Conservation (phyloP, 2,329 filamentous ascomycete species). For the Ascochyta viciae-villosae region DNA sequence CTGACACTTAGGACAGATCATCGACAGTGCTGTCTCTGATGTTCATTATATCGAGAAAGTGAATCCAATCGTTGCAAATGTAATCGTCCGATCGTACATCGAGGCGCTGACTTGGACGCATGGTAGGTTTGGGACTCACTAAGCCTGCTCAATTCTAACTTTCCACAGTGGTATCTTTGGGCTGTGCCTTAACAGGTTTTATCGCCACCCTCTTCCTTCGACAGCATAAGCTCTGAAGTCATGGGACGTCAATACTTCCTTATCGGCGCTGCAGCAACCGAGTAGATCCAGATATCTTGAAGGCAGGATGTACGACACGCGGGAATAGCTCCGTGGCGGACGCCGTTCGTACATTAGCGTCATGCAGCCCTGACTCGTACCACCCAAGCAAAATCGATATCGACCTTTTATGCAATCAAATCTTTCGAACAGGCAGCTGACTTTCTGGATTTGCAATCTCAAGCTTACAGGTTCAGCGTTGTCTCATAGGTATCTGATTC, state of each 20-base stretch:
- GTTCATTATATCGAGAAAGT: constrained; percentile 30
- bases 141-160: not conserved
- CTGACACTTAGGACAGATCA: constrained; percentile 15
- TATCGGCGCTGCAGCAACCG: too few species aligned
- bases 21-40: constrained; percentile 29
- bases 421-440: too few species aligned
- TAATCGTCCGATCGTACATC: constrained; percentile 28
- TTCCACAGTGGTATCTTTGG: constrained; percentile 25
- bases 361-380: constrained; percentile 33
- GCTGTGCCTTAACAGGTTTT: constrained; percentile 27
- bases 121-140: constrained; percentile 13
- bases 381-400: too few species aligned
- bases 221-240: constrained; percentile 26
- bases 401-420: too few species aligned
- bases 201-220: constrained; percentile 24
- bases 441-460: too few species aligned
- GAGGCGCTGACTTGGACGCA: constrained; percentile 36
- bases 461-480: too few species aligned
- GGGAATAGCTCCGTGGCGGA: too few species aligned
- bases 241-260: too few species aligned
- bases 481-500: too few species aligned
- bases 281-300: too few species aligned
- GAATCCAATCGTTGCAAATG: constrained; percentile 16
- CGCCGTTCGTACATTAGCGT: not conserved
- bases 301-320: too few species aligned